These are phyloP conservation scores for Spiraea crenata DNA, from an alignment of 331 rosid genomes.

Conservation along the genomic window DNA sequence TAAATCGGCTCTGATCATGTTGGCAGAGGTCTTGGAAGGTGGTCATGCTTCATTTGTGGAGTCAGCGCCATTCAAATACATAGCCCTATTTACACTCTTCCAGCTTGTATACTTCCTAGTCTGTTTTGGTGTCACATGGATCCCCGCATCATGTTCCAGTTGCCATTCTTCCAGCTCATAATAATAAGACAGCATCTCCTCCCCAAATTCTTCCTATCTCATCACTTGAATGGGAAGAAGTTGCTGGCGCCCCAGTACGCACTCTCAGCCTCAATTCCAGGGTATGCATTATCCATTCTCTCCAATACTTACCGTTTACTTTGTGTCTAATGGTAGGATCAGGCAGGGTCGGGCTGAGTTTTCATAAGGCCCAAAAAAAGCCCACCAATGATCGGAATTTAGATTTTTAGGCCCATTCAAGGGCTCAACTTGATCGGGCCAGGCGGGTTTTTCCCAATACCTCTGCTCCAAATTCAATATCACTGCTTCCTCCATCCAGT, in stretches of 20 bases:
- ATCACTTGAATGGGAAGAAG: constrained; percentile 78
- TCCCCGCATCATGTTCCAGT: constrained; percentile 84
- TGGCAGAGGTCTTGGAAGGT: constrained; percentile 65
- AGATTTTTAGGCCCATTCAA: no score
- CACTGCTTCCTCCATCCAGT: no score
- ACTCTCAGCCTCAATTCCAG: constrained; percentile 34
- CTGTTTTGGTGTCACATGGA: constrained; percentile 91
- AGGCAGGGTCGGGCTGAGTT: no score
- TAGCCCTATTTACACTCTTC: constrained; percentile 62
- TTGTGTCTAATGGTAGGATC: not conserved
- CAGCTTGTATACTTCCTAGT: constrained; percentile 64
- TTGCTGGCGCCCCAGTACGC: constrained; percentile 39
- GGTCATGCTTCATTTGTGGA: constrained; percentile 81
- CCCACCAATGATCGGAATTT: no score
- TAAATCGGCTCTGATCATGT: constrained; percentile 7
- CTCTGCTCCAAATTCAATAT: no score
- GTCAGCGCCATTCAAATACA: constrained; percentile 62
- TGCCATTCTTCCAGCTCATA: constrained; percentile 74
- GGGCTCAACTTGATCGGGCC: no score
- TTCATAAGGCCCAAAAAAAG: no score
- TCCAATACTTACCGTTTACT: no score
- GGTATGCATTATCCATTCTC: constrained; percentile 26
- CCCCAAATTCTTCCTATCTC: constrained; percentile 58
- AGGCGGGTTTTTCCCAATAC: no score
- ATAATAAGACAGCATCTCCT: constrained; percentile 65